Percentiles rank a stretch among this genome's conserved stretches.
Evolutionary conservation across 352 stramenopile species (phyloP).

Genomic region (Globisporangium parvum): DNA sequence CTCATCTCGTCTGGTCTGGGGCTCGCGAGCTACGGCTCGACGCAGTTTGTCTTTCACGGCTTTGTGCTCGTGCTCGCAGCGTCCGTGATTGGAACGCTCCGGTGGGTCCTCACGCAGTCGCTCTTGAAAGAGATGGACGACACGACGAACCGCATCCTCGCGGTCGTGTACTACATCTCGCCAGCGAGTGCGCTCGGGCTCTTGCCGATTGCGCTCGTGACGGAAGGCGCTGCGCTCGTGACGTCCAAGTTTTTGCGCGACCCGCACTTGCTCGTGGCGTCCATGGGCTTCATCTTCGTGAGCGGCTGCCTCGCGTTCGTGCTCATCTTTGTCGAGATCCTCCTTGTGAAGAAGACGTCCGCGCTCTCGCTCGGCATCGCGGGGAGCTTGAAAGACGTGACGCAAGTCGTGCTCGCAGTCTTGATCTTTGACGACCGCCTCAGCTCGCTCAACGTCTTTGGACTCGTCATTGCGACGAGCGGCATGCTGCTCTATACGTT

Average conservation of each 20-base stretch:
- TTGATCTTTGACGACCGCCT: conserved; percentile 73
- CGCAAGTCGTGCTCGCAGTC: conserved; percentile 70
- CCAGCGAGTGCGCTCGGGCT: conserved; percentile 62
- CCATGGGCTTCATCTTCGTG: conserved; percentile 57
- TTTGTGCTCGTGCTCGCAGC: conserved; percentile 68
- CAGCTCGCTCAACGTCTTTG: conserved; percentile 51
- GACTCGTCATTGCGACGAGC: conserved; percentile 59
- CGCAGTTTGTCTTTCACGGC: conserved; percentile 65
- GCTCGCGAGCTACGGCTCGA: conserved; percentile 67
- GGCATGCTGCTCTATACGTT: conserved; percentile 77
- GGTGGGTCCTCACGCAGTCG: conserved; percentile 83
- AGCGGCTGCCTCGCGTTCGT: conserved; percentile 66
- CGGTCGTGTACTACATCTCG: conserved; percentile 82
- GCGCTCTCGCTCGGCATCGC: conserved; percentile 73
- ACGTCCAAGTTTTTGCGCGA: conserved; percentile 56
- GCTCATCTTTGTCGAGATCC: conserved; percentile 80
- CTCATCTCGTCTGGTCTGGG: conserved; percentile 68
- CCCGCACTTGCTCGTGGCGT: conserved; percentile 38
- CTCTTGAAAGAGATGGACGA: conserved; percentile 62
- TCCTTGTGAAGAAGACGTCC: conserved; percentile 79
- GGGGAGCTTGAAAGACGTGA: conserved; percentile 77
- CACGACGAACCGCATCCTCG: conserved; percentile 54
- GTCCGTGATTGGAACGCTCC: conserved; percentile 63
- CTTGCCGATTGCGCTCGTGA: conserved; percentile 55
- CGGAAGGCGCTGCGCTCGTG: conserved; percentile 40